Base-by-base conservation (phyloP, 2,329 filamentous ascomycete genomes). In the Rutstroemia sp. region DNA sequence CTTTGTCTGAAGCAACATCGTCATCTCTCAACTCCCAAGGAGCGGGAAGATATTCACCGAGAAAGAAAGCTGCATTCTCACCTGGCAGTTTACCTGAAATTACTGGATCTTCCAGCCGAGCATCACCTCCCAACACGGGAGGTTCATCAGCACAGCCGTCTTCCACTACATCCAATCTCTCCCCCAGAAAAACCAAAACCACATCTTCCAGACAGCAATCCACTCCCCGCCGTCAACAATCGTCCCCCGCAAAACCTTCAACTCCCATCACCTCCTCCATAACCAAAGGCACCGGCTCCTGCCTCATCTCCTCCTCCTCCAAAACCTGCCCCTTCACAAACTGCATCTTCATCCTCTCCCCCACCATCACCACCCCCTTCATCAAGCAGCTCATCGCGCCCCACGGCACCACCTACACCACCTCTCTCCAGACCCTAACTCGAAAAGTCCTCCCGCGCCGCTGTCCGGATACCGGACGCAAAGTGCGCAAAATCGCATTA, bases 401-500 rank as follows among this genome's bases (percentile, higher is more conserved):
- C 19, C 65, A 67, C 45, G 61, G 62, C 9, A 54, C 25, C 7
- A 49, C 38, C 30, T 64, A 63, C 49, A 51, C 63, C 21, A 62
- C 59, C 2, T 60, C 56, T 2, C 45, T 60, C 4, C 25, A 49
- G 1, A 45, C 56, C 1, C 54, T 67, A 23, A 48, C 54, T 1
- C 49, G 62, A 5, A 56, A 58, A 9, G 56, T 42, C 6, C 23
- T 65, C 2, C 63, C 63, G 2, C 58, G 44, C 12, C 49, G 56
- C 2, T 62, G 59, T 48, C 55, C 59, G 0, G n/a, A 47, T 23
- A 64, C 65, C 1, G 55, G 57, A 1, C 58, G 57, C 9, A 63
- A 51, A 42, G 61, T 62, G 21, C 59, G 59, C 17, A 70, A 64
- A 56, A 61, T 74, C 9, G 62, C 69, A 0, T 63, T 75, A 0